These are phyloP conservation scores for Panaeolus papilionaceus DNA, from an alignment of 768 basidiomycete species.

Conservation along the genomic window DNA sequence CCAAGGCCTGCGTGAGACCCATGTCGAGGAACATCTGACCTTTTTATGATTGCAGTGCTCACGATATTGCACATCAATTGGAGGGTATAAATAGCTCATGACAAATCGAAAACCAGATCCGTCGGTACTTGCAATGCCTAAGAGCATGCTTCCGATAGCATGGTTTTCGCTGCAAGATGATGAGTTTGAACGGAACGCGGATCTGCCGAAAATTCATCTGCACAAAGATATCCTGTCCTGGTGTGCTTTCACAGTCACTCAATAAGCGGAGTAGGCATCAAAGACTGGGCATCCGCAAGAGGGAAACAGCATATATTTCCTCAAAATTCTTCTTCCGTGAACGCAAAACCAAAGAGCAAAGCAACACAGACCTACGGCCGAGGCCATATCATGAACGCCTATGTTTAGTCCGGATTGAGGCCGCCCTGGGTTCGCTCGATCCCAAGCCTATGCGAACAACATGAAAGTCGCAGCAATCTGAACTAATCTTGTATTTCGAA, in stretches of 20 bases:
- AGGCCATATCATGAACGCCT: background rate
- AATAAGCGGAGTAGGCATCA: too few species aligned
- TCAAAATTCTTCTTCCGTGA: too few species aligned
- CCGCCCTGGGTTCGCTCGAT: slow-evolving; percentile 4
- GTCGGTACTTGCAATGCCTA: slow-evolving; percentile 3
- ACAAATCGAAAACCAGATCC: background rate
- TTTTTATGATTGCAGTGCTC: background rate
- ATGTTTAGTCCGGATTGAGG: background rate
- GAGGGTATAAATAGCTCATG: background rate
- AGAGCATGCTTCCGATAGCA: background rate
- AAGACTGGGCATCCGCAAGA: too few species aligned
- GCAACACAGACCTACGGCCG: background rate
- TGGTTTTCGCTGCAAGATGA: background rate
- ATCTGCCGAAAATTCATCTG: background rate
- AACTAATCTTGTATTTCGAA: background rate
- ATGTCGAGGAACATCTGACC: background rate
- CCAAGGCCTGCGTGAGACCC: background rate
- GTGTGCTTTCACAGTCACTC: too few species aligned
- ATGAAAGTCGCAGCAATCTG: background rate
- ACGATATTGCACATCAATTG: background rate
- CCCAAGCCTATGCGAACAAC: background rate
- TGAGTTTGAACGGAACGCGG: background rate
- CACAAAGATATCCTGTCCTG: background rate
- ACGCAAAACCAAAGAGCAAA: too few species aligned
- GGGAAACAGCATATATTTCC: too few species aligned